Percentiles rank a stretch among this genome's conserved stretches.
These are phyloP conservation scores for Talaromyces sp. DNA, from an alignment of 2,329 filamentous ascomycete species.

Conservation along the genomic window DNA sequence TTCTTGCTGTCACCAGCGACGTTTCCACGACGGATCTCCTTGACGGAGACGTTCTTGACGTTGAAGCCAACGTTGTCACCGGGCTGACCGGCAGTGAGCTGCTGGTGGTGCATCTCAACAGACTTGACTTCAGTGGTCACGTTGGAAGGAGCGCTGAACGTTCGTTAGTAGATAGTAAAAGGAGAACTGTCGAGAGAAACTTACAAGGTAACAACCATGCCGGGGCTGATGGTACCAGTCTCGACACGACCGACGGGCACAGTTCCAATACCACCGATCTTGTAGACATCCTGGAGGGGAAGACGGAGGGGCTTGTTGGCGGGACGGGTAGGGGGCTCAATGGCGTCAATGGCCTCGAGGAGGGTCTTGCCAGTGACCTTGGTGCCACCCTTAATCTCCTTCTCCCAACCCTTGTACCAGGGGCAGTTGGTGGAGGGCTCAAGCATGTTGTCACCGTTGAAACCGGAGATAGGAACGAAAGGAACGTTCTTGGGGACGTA, in stretches of 20 bases:
- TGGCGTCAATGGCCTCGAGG: constrained; percentile 94
- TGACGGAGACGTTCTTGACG: constrained; percentile 99
- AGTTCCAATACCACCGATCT: constrained; percentile 99
- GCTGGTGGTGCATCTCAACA: constrained; percentile 99
- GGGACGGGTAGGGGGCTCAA: constrained; percentile 87
- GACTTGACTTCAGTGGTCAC: constrained; percentile 99
- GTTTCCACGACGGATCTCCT: constrained; percentile 99
- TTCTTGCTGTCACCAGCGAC: constrained; percentile 99
- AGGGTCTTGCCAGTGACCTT: constrained; percentile 94
- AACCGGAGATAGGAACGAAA: constrained; percentile 99
- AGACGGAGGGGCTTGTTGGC: constrained; percentile 98
- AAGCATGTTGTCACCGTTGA: constrained; percentile 99
- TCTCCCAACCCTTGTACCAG: constrained; percentile 99
- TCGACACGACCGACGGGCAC: constrained; percentile 99
- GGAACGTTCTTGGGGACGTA: constrained; percentile 99
- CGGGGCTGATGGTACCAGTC: constrained; percentile 89
- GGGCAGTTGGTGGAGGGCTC: constrained; percentile 83
- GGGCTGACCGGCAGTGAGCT: constrained; percentile 88
- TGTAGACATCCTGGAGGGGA: constrained; percentile 99
- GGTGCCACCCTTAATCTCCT: constrained; percentile 80
- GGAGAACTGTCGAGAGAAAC: neutral
- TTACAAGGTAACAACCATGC: constrained; percentile 79
- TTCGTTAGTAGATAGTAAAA: neutral
- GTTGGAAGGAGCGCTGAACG: constrained; percentile 69
- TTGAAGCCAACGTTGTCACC: constrained; percentile 99